These are phyloP conservation scores for Blepharisma undulans DNA, from an alignment of 169 alveolate genomes.

Conservation along the genomic window DNA sequence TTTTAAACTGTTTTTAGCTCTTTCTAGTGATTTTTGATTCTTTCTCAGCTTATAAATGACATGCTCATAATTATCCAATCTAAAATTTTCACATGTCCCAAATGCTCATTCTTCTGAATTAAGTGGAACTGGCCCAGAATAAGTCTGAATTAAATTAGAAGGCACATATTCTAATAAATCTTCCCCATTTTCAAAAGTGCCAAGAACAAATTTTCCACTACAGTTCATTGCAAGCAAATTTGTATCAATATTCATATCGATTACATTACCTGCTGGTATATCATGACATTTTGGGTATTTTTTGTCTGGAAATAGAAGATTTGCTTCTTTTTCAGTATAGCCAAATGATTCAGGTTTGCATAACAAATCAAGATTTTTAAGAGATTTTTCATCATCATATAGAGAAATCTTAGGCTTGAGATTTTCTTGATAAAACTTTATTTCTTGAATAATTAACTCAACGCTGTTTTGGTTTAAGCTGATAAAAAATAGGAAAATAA, in stretches of 20 bases:
- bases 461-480: not conserved
- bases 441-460: not conserved
- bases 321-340: not conserved
- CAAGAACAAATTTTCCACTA: not conserved
- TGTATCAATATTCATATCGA: not conserved
- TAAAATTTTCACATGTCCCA: not conserved
- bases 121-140: slow-evolving; percentile 8
- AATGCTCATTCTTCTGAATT: not conserved
- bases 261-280: not conserved
- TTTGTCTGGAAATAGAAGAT: not conserved
- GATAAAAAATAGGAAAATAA: not conserved
- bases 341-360: slow-evolving; percentile 39
- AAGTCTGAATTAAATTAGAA: not conserved
- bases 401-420: not conserved
- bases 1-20: slow-evolving; percentile 24
- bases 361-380: not conserved
- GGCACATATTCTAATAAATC: not conserved
- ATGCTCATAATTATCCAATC: not conserved
- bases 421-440: not conserved
- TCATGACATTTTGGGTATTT: slow-evolving; percentile 17
- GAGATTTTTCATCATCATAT: not conserved
- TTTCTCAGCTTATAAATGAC: not conserved
- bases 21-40: not conserved
- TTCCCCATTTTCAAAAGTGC: not conserved
- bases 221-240: not conserved